Conservation (phyloP, 768 basidiomycete species). For the Amyloporia xantha region DNA sequence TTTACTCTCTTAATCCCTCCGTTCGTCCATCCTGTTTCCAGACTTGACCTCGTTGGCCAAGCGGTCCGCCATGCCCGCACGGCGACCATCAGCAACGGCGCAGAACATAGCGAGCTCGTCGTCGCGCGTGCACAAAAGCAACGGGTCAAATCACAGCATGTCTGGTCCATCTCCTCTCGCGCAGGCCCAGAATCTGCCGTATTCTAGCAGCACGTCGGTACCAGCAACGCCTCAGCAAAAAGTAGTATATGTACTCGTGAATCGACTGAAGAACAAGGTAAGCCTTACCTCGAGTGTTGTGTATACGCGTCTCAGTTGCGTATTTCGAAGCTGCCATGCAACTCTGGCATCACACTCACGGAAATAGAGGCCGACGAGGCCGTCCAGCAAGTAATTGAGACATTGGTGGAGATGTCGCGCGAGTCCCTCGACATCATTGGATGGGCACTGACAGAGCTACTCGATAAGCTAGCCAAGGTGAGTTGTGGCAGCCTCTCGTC, state of each 20-base stretch:
- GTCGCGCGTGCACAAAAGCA: conserved; percentile 52
- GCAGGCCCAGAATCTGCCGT: conserved; percentile 19
- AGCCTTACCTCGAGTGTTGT: conserved; percentile 7
- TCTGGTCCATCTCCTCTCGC: conserved; percentile 14
- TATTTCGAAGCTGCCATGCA: conserved; percentile 62
- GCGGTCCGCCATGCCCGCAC: conserved; percentile 36
- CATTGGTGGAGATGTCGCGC: conserved; percentile 71
- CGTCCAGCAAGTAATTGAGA: conserved; percentile 68
- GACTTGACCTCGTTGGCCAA: neutral
- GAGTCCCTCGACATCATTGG: conserved; percentile 79
- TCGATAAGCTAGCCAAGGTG: conserved; percentile 77
- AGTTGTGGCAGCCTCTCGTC: conserved; percentile 5
- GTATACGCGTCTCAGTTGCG: neutral
- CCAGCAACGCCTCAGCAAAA: conserved; percentile 66
- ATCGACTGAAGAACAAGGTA: conserved; percentile 77
- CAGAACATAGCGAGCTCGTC: conserved; percentile 27
- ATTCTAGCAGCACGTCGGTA: conserved; percentile 24
- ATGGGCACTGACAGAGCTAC: conserved; percentile 65
- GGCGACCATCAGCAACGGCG: conserved; percentile 57
- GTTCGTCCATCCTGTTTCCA: neutral
- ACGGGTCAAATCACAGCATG: conserved; percentile 41
- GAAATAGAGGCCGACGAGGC: conserved; percentile 71
- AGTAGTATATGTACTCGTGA: conserved; percentile 74
- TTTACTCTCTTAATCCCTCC: neutral
- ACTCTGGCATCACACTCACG: conserved; percentile 71